Evolutionary conservation across 2,329 filamentous ascomycete species (phyloP), one percentile per base, ranked within the genome.

Genomic region (Diaporthe vaccinii): DNA sequence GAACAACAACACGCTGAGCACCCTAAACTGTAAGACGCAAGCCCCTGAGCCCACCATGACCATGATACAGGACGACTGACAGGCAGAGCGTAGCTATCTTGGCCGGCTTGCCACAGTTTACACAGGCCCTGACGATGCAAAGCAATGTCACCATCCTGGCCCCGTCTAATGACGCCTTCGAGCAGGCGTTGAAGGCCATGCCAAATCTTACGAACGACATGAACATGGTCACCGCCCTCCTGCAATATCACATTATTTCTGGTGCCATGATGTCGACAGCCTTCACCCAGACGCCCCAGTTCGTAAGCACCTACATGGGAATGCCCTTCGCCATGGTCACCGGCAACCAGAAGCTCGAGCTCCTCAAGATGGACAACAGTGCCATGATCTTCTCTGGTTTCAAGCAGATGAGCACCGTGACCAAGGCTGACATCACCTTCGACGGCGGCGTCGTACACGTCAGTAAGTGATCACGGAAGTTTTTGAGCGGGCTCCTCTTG

Each of bases 361-460:
- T 77, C 31, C 17, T 70, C 22, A 69, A 72, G 53, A 59, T 55
- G 53, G 22, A 55, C 44, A 55, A 62, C 39, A 65, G 53, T 34
- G 59, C 75, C 12, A 74, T 73, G 36, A 69, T 77, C 22, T 36
- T 77, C 20, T 77, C 73, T 1, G 71, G 74, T 28, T 73, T 77
- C 39, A 72, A 68, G 41, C 78, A 79, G 72, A 81, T 82, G 31
- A 82, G 81, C 71, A 78, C 80, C 68, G 79, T 82, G 15, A 81
- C 80, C 71, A 61, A 67, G 39, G 44, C 41, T 12, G 82, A 85
- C 79, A 77, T 84, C 46, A 70, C 57, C 25, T 82, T 83, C 76
- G 79, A 78, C 31, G 82, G 82, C 31, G 84, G 84, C 12, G 78
- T 84, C 20, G 79, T 85, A 36, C 84, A 86, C 76, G 79, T 85